Evolutionary conservation across 257 asterid genomes (phyloP), one percentile per base, ranked within the genome.

Genomic region (Solanum medicagineum): DNA sequence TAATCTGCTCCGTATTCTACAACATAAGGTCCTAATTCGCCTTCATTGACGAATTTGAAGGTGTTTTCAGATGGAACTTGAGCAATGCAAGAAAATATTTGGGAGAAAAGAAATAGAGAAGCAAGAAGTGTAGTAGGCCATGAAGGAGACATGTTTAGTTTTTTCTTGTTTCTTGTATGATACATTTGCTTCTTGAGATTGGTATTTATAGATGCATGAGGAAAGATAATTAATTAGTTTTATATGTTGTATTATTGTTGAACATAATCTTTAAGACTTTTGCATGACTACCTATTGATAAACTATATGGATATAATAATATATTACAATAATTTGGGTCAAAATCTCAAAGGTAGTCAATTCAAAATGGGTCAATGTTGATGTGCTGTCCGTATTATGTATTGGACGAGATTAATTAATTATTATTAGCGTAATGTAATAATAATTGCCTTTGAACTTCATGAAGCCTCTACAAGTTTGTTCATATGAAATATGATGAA

Each of bases 51-150:
- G 24, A 8, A 32, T 57, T 77, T 55, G 56, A 87, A 87, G 9
- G 89, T 87, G 40, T 51, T 24, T 2, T 71, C n/a, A 10, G 36
- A 26, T 7, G 89, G 89, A 82, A 87, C 89, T 19, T 65, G 85
- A 1, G 89, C 83, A 71, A 84, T 57, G 5, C 81, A 85, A 49
- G 82, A 24, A 19, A 80, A 29, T 29, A 80, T 19, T 53, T 54
- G 87, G 71, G 56, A 9, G 80, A 57, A 16, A 20, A 83, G 20
- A 36, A 66, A 6, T 0, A 63, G 74, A 62, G 70, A 57, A 22
- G 8, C 24, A 7, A 81, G 15, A 32, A 73, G 62, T 20, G 15
- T 62, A 29, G 85, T 42, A 82, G 60, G 6, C 74, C 49, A 60
- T 15, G 73, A 59, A 14, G 57, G 22, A 36, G 84, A n/a, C 73